Evolutionary conservation across 2,329 filamentous ascomycete genomes (phyloP).

Genomic region (Colletotrichum falcatum): DNA sequence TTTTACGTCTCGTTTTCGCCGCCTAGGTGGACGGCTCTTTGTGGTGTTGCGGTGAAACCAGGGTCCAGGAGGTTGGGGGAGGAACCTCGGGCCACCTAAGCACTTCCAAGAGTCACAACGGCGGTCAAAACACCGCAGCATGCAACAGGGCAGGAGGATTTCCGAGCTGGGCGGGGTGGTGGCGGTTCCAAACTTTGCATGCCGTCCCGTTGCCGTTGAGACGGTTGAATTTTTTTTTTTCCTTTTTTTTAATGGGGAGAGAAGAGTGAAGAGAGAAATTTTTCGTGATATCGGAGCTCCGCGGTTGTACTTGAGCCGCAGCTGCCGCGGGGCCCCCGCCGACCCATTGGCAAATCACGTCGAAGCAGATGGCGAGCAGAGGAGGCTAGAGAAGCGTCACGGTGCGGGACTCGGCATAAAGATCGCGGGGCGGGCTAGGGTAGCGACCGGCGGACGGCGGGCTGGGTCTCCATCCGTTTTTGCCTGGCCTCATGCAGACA

Average conservation of each 20-base stretch:
- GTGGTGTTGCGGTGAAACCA: slow-evolving; percentile 27
- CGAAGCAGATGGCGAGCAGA: slow-evolving; percentile 29
- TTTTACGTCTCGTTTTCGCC: not conserved
- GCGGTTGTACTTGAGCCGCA: slow-evolving; percentile 31
- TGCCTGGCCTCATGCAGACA: slow-evolving; percentile 31
- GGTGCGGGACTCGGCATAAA: slow-evolving; percentile 30
- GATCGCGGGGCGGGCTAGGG: slow-evolving; percentile 39
- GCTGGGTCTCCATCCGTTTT: not conserved
- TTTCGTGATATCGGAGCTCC: slow-evolving; percentile 30
- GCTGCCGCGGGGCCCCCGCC: slow-evolving; percentile 31
- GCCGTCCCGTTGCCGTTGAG: slow-evolving; percentile 38
- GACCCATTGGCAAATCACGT: slow-evolving; percentile 36
- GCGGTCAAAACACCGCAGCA: slow-evolving; percentile 36
- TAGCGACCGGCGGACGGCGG: slow-evolving; percentile 18
- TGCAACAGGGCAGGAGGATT: slow-evolving; percentile 11
- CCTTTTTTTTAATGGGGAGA: not conserved
- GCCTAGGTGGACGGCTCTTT: slow-evolving; percentile 22
- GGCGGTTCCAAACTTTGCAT: slow-evolving; percentile 2
- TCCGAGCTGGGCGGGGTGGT: slow-evolving; percentile 8
- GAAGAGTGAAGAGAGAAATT: slow-evolving; percentile 29
- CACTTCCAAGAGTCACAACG: slow-evolving; percentile 30
- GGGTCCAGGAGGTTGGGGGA: slow-evolving; percentile 35
- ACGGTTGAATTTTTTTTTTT: slow-evolving; percentile 14
- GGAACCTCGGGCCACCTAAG: slow-evolving; percentile 21
- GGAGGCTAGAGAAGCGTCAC: slow-evolving; percentile 25